Conservation (phyloP, 345 rosid species). For the Corchorus capsularis region DNA sequence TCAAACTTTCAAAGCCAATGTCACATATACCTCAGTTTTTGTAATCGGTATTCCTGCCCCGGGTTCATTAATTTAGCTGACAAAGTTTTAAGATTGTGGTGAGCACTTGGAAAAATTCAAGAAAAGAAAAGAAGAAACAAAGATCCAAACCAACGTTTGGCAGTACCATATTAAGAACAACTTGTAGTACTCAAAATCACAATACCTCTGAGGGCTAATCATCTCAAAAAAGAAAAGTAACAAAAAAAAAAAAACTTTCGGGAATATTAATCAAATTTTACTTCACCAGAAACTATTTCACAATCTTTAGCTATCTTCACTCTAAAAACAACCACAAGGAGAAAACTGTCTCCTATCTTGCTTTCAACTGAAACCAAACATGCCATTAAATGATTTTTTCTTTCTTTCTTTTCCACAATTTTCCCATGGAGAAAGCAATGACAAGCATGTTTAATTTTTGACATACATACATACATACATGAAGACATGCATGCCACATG, state of each 20-base stretch:
- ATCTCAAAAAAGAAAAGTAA: not conserved
- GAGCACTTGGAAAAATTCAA: not conserved
- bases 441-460: not conserved
- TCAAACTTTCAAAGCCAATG: not conserved
- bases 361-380: not conserved
- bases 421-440: not conserved
- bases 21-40: conserved; percentile 1
- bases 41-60: not conserved
- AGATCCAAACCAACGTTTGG: too few species aligned
- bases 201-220: not conserved
- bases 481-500: conserved; percentile 2
- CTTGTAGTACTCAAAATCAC: not conserved
- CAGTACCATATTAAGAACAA: not conserved
- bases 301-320: not conserved
- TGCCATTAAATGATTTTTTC: not conserved
- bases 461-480: not conserved
- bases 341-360: not conserved
- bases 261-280: not conserved
- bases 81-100: not conserved
- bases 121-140: not conserved
- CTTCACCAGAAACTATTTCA: not conserved
- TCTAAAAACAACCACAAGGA: not conserved
- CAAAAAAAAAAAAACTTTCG: not conserved
- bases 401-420: not conserved
- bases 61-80: not conserved